Evolutionary conservation across 148 eudicot genomes (phyloP).

Genomic region (Rhododendron vialii): DNA sequence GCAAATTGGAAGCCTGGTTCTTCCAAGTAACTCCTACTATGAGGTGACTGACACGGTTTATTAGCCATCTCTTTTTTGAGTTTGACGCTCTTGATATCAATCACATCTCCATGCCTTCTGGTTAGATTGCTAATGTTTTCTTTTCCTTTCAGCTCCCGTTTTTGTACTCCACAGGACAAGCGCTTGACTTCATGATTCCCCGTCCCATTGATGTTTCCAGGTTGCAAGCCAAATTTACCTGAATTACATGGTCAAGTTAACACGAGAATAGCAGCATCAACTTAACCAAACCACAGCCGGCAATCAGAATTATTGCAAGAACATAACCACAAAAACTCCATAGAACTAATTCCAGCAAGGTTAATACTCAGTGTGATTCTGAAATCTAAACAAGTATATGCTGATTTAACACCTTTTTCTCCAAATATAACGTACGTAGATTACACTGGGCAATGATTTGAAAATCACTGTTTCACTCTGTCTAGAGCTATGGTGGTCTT

Average conservation of each 20-base stretch:
- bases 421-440: neutral
- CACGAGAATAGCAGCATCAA: conserved; percentile 5
- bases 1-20: neutral
- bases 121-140: neutral
- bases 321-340: neutral
- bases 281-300: neutral
- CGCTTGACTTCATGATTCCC: conserved; percentile 5
- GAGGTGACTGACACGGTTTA: neutral
- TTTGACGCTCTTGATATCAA: neutral
- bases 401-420: neutral
- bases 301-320: neutral
- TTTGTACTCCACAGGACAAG: neutral
- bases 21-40: neutral
- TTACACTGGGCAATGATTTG: neutral
- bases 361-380: neutral
- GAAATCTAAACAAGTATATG: neutral
- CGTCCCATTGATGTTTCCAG: conserved; percentile 8
- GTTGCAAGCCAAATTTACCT: neutral
- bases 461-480: neutral
- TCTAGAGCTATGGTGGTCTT: neutral
- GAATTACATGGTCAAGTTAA: neutral
- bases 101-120: neutral
- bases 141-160: neutral
- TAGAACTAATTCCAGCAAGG: neutral
- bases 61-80: neutral